Conservation (phyloP, 1,284 basidiomycete genomes). For the Irpex sp. region DNA sequence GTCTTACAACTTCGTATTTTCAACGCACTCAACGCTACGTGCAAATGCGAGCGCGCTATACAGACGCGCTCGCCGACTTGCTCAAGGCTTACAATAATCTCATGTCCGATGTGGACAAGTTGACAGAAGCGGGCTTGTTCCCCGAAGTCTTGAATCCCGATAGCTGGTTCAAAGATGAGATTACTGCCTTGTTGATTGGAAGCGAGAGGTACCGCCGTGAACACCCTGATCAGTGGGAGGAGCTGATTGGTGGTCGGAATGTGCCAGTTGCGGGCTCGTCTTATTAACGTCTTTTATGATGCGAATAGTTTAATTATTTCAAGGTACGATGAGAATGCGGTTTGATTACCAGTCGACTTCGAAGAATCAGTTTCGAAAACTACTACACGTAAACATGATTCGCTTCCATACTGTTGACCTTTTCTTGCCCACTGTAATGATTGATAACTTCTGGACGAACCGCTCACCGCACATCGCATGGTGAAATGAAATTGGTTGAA, state of each 20-base stretch:
- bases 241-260: neutral
- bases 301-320: too few species aligned
- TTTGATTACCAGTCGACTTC: too few species aligned
- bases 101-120: neutral
- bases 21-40: neutral
- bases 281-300: too few species aligned
- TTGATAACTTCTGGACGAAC: too few species aligned
- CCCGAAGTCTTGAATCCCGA: neutral
- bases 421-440: too few species aligned
- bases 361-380: too few species aligned
- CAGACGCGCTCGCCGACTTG: neutral
- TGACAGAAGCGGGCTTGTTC: neutral
- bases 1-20: neutral
- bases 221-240: neutral
- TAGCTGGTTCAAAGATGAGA: neutral
- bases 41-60: neutral
- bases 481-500: too few species aligned
- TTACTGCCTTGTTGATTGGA: neutral
- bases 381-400: too few species aligned
- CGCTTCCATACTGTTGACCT: too few species aligned
- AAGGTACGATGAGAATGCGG: too few species aligned
- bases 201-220: neutral
- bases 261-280: neutral
- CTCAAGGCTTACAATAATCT: neutral
- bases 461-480: too few species aligned